phyloP scores from a whole-genome alignment of 495 filamentous ascomycete genomes.

The Neurospora pannonica region DNA sequence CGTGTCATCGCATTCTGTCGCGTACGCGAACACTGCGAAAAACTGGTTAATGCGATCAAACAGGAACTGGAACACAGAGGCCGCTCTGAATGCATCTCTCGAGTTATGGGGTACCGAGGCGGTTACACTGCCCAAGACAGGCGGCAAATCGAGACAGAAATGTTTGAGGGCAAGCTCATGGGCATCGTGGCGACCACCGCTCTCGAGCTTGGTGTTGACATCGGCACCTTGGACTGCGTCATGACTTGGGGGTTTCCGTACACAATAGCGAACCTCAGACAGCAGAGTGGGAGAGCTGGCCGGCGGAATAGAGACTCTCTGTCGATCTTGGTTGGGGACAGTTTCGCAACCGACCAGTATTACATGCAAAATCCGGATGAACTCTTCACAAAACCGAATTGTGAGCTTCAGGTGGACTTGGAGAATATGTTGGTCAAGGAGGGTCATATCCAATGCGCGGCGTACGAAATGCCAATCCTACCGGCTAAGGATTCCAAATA shows the following conservation, averaged over 20 bases:
- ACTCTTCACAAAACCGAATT: constrained; percentile 90
- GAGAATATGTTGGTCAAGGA: constrained; percentile 83
- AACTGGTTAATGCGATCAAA: constrained; percentile 70
- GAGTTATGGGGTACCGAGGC: constrained; percentile 93
- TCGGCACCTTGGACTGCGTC: constrained; percentile 90
- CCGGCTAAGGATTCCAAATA: constrained; percentile 66
- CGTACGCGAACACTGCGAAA: constrained; percentile 79
- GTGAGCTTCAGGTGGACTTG: constrained; percentile 81
- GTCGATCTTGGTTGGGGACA: constrained; percentile 84
- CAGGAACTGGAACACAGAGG: constrained; percentile 64
- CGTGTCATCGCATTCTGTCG: constrained; percentile 91
- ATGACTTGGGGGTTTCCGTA: constrained; percentile 92
- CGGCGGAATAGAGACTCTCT: constrained; percentile 90
- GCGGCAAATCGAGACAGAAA: constrained; percentile 81
- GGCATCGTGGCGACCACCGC: constrained; percentile 93
- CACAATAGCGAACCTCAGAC: constrained; percentile 84
- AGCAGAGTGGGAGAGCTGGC: constrained; percentile 91
- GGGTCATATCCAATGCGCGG: constrained; percentile 92
- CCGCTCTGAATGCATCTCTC: constrained; percentile 58
- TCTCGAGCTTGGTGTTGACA: constrained; percentile 89
- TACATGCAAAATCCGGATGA: constrained; percentile 96
- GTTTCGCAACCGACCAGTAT: constrained; percentile 85
- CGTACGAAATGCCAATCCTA: constrained; percentile 86
- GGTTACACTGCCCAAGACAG: constrained; percentile 95
- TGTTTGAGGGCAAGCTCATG: constrained; percentile 92